A percentile compares a stretch with the other conserved stretches of the same genome.
These are phyloP conservation scores for Xylariaceae sp. DNA, from an alignment of 2,329 filamentous ascomycete genomes.

Conservation along the genomic window DNA sequence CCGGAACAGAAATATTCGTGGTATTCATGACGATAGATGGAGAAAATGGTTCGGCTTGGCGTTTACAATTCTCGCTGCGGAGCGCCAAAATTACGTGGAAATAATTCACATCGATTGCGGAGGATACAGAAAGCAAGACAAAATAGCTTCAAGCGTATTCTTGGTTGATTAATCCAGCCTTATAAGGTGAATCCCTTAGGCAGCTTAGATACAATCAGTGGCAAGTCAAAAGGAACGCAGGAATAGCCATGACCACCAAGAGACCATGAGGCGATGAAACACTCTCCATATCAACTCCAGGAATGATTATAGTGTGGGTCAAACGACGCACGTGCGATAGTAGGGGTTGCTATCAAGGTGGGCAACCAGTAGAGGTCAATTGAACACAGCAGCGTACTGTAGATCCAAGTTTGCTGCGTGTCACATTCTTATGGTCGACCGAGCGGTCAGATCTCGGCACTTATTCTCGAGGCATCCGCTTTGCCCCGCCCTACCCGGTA, in stretches of 20 bases:
- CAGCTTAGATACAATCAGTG: background rate
- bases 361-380: background rate
- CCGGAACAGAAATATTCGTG: background rate
- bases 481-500: too few species aligned
- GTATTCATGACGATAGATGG: conserved; percentile 2
- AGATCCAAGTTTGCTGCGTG: background rate
- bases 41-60: background rate
- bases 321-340: background rate
- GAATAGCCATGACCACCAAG: conserved; percentile 6
- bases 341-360: background rate
- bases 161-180: conserved; percentile 11
- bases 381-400: background rate
- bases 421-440: conserved; percentile 13
- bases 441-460: conserved; percentile 5
- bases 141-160: background rate
- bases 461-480: background rate
- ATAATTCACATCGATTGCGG: background rate
- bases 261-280: conserved; percentile 14
- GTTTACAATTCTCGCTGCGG: background rate
- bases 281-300: conserved; percentile 1
- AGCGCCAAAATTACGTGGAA: background rate
- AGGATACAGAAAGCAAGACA: background rate
- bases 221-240: background rate
- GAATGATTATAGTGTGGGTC: background rate
- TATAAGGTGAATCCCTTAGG: conserved; percentile 8